Base-by-base conservation (phyloP, 805 yeast genomes). In the Ogataea allantospora region DNA sequence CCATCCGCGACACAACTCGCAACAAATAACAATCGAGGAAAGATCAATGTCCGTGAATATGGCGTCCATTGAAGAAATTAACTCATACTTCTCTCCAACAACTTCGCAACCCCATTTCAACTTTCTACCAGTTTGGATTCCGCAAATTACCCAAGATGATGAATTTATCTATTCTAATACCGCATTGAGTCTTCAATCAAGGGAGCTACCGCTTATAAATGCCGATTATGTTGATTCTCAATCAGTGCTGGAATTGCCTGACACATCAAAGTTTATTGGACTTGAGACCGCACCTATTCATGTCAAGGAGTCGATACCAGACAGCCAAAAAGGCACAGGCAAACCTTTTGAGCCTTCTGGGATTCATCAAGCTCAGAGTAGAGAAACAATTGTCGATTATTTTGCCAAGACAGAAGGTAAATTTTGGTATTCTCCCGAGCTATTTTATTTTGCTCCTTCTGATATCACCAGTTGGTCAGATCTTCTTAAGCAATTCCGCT, bases 401-500 rank as follows among this genome's bases (percentile, higher is more conserved):
- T 22, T 42, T 42, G 23, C 28, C 12, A 31, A 36, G 7, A 29
- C 33, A 11, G 46, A 48, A n/a, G 43, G 37, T 49, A 30, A 43
- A n/a, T 27, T 56, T 7, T 43, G 53, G 34, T 45, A 41, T 29
- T 35, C 42, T 29, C 67, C 68, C 5, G 70, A 62, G 8, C 44
- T 76, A 7, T 83, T 82, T 54, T 80, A 80, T 53, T 68, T 68
- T 39, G 80, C 79, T 41, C 72, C 78, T 9, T 59, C 73, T 8
- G 91, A 84, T 54, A 63, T 81, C 16, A 62, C 67, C 14, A 66
- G 68, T 8, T 84, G 91, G 91, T 65, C 75, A 3, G 76, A 70
- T 15, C 56, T 81, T 27, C 64, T 68, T 29, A 73, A 70, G 33
- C 65, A 69, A 5, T 68, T 80, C 32, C 57, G 68, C 11, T 71